These are phyloP conservation scores for Nakaseomyces delphensis DNA, from an alignment of 1,139 yeast genomes.

Conservation along the genomic window DNA sequence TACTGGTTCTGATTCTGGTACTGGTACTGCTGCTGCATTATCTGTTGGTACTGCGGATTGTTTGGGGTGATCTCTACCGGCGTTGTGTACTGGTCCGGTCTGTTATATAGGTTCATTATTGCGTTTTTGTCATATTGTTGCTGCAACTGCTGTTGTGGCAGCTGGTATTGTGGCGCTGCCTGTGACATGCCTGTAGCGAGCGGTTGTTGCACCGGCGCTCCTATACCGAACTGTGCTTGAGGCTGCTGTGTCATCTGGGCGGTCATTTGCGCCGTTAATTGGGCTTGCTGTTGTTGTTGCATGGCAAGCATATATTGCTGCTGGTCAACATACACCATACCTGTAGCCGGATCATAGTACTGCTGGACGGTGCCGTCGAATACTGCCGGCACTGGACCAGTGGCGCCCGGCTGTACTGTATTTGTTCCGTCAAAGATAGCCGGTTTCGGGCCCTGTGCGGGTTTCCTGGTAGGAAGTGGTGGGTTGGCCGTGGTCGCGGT, in stretches of 20 bases:
- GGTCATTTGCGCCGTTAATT: slow-evolving; percentile 12
- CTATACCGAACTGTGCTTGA: not conserved
- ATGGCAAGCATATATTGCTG: slow-evolving; percentile 18
- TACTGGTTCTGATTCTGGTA: slow-evolving; percentile 18
- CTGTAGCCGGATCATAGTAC: slow-evolving; percentile 29
- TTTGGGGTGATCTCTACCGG: slow-evolving; percentile 27
- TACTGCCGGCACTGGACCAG: slow-evolving; percentile 14
- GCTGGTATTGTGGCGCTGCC: slow-evolving; percentile 12
- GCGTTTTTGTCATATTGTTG: slow-evolving; percentile 20
- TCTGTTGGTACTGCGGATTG: slow-evolving; percentile 36
- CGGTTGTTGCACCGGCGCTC: not conserved
- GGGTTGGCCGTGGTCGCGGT: slow-evolving; percentile 16
- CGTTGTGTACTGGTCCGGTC: slow-evolving; percentile 27
- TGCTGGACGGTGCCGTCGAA: slow-evolving; percentile 29
- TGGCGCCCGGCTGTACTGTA: slow-evolving; percentile 3
- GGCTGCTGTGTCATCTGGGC: slow-evolving; percentile 1
- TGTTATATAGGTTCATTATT: slow-evolving; percentile 29
- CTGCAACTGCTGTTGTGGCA: slow-evolving; percentile 7
- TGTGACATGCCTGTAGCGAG: not conserved
- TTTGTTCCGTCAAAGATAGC: slow-evolving; percentile 30
- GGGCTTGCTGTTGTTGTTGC: slow-evolving; percentile 18
- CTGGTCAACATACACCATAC: slow-evolving; percentile 27
- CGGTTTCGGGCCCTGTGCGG: slow-evolving; percentile 19
- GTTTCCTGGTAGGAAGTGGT: slow-evolving; percentile 20
- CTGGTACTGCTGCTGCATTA: slow-evolving; percentile 26